Conservation (phyloP, 2,329 filamentous ascomycete species). For the Fusarium xylarioides region DNA sequence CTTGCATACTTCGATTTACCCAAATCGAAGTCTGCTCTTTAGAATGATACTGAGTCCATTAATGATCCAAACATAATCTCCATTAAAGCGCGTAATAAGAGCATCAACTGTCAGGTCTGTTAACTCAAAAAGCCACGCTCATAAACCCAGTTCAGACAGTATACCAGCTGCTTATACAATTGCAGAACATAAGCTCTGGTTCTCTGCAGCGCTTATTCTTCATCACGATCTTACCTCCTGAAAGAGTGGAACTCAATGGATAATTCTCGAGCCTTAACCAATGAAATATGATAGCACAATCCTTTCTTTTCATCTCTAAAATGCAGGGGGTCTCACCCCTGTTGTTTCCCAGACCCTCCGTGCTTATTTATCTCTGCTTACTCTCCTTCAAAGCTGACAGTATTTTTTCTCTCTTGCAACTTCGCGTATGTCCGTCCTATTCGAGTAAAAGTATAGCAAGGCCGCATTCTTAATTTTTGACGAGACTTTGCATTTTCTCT, state of each 20-base stretch:
- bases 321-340: neutral
- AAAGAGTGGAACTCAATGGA: rapidly evolving
- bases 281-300: neutral
- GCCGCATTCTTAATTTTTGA: neutral
- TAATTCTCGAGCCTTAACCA: neutral
- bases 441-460: rapidly evolving
- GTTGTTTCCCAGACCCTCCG: neutral
- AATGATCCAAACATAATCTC: neutral
- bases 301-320: neutral
- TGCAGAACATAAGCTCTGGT: neutral
- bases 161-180: neutral
- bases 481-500: neutral
- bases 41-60: neutral
- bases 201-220: neutral
- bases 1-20: neutral
- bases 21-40: neutral
- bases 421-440: neutral
- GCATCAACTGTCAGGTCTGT: neutral
- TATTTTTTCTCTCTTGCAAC: neutral
- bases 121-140: neutral
- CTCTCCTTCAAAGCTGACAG: neutral
- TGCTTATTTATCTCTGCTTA: neutral
- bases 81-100: neutral
- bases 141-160: neutral
- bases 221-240: rapidly evolving